A percentile compares a stretch with the other conserved stretches of the same genome.
These are phyloP conservation scores for Dioscorea dumetorum DNA, from an alignment of 106 monocot species.

Conservation along the genomic window DNA sequence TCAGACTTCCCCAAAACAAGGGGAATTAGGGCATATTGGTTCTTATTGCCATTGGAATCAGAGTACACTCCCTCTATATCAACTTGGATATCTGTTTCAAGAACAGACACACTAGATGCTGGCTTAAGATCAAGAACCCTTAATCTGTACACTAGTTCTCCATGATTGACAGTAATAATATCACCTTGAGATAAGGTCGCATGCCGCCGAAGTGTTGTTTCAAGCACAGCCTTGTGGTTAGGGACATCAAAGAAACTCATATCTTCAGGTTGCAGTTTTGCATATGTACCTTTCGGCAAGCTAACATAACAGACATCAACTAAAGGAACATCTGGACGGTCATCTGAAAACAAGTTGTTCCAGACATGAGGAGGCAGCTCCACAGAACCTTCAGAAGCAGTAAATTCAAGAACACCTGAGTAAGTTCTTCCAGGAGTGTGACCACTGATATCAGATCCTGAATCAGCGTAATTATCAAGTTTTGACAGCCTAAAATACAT, in stretches of 20 bases:
- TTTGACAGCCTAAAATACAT: constrained; percentile 84
- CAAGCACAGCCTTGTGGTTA: constrained; percentile 91
- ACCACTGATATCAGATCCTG: constrained; percentile 16
- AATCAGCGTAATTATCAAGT: constrained; percentile 18
- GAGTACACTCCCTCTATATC: constrained; percentile 60
- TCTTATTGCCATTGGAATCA: constrained; percentile 20
- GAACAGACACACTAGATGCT: constrained; percentile 63
- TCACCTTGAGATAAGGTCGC: constrained; percentile 88
- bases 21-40: constrained; percentile 46
- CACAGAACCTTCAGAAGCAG: constrained; percentile 73
- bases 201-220: constrained; percentile 79
- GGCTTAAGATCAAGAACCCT: constrained; percentile 86
- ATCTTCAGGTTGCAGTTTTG: constrained; percentile 66
- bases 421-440: constrained; percentile 38
- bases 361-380: constrained; percentile 85
- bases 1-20: constrained; percentile 67
- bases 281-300: constrained; percentile 86
- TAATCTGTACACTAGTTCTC: constrained; percentile 54
- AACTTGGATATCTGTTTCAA: constrained; percentile 95
- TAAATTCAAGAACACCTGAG: constrained; percentile 95
- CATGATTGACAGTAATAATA: constrained; percentile 60
- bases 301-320: constrained; percentile 71
- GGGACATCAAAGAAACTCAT: constrained; percentile 91
- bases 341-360: constrained; percentile 60
- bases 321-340: constrained; percentile 31